phyloP scores from a whole-genome alignment of 225 moss, liverwort and hornwort genomes.

The Sphagnum contortum region DNA sequence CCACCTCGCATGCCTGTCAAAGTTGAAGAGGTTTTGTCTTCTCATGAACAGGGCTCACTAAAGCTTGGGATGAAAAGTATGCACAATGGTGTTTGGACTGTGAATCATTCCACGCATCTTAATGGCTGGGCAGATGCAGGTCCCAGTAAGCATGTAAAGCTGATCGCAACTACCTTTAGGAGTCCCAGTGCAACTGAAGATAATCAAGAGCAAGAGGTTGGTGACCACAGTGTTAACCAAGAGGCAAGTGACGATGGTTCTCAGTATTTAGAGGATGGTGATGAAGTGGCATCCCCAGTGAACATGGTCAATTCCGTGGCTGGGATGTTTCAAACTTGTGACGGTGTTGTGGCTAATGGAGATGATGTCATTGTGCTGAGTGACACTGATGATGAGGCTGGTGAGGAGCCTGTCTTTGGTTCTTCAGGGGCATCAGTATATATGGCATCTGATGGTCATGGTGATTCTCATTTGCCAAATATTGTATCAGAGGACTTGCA shows the following conservation, averaged over 20 bases:
- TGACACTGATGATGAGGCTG: conserved; percentile 77
- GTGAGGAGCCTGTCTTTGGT: conserved; percentile 56
- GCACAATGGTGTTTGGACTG: conserved; percentile 67
- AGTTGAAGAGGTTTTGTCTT: conserved; percentile 80
- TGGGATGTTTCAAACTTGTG: conserved; percentile 52
- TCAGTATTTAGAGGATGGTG: conserved; percentile 31
- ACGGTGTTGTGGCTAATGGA: conserved; percentile 34
- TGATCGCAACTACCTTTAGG: conserved; percentile 39
- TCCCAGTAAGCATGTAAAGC: conserved; percentile 58
- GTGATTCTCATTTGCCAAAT: conserved; percentile 34
- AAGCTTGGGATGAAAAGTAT: conserved; percentile 60
- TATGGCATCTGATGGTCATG: conserved; percentile 47
- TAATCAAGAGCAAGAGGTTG: conserved; percentile 58
- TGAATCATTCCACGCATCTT: conserved; percentile 58
- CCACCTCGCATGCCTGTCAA: conserved; percentile 54
- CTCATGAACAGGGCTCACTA: conserved; percentile 62
- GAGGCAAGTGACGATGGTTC: conserved; percentile 75
- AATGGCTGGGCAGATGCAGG: conserved; percentile 63
- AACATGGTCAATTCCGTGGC: conserved; percentile 22
- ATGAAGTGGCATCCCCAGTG: conserved; percentile 34
- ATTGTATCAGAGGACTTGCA: conserved; percentile 36
- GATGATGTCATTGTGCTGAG: conserved; percentile 70
- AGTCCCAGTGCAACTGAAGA: conserved; percentile 96
- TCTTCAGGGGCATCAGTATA: conserved; percentile 64
- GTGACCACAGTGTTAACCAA: conserved; percentile 91